Conservation (phyloP, 768 basidiomycete species). For the Lactarius tabidus region DNA sequence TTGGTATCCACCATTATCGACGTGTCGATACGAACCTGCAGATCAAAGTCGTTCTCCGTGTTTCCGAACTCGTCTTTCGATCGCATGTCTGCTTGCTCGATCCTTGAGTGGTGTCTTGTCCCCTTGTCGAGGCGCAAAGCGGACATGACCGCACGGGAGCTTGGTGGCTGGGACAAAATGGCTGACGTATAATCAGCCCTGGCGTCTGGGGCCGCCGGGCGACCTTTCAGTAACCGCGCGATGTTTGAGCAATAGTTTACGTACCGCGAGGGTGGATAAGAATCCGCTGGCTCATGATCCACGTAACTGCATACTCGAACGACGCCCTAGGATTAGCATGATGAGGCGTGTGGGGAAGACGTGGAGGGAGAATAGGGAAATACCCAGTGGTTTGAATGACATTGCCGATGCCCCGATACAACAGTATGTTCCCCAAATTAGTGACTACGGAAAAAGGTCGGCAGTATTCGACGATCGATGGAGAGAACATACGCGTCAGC, state of each 20-base stretch:
- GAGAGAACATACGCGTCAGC: constrained; percentile 39
- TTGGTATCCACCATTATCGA: constrained; percentile 1
- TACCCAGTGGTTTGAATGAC: constrained; percentile 27
- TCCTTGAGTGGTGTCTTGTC: too few relatives aligned
- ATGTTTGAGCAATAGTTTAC: background rate
- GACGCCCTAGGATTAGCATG: constrained; percentile 27
- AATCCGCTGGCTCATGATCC: constrained; percentile 36
- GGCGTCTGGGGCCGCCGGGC: constrained; percentile 17
- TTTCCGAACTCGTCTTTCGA: background rate
- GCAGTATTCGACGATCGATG: background rate
- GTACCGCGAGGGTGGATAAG: constrained; percentile 35
- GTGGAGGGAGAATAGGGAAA: background rate
- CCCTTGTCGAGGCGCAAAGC: background rate
- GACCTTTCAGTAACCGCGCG: background rate
- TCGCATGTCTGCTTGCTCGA: background rate
- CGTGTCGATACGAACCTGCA: constrained; percentile 23
- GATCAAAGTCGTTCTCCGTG: constrained; percentile 15
- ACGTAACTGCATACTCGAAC: constrained; percentile 34
- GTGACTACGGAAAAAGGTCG: constrained; percentile 21
- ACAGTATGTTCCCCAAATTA: constrained; percentile 31
- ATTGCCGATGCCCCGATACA: constrained; percentile 27
- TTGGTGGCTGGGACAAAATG: background rate
- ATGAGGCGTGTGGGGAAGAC: background rate
- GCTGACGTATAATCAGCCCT: constrained; percentile 17
- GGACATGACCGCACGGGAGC: background rate